Percentiles rank a stretch among this genome's conserved stretches.
These are phyloP conservation scores for Lasiodiplodia theobromae DNA, from an alignment of 2,329 filamentous ascomycete species.

Conservation along the genomic window DNA sequence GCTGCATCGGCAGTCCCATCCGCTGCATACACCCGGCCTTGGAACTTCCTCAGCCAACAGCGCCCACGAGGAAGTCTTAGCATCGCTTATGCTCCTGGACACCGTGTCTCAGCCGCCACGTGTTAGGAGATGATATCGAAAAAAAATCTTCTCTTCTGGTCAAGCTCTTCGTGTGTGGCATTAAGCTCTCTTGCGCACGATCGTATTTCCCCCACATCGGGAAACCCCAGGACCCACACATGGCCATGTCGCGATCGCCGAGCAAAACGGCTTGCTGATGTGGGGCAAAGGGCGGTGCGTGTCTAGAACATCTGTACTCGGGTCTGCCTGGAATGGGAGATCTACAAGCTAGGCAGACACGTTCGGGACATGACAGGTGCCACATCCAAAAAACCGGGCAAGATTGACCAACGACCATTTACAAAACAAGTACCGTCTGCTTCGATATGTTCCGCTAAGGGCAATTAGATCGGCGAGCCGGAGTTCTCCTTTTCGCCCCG, in stretches of 20 bases:
- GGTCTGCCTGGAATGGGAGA: background rate
- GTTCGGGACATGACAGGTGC: background rate
- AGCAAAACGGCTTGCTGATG: background rate
- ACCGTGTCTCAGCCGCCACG: constrained; percentile 16
- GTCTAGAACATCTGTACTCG: background rate
- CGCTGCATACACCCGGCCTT: background rate
- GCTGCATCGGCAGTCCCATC: background rate
- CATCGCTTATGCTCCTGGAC: constrained; percentile 11
- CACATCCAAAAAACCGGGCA: background rate
- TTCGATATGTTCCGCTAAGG: background rate
- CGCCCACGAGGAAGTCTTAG: background rate
- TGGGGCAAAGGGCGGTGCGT: background rate
- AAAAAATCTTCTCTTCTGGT: background rate
- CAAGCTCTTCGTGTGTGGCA: background rate
- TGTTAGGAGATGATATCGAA: background rate
- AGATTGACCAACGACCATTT: background rate
- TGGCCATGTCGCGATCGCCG: background rate
- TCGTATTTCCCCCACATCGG: background rate
- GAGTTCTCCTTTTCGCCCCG: background rate
- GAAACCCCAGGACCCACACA: background rate
- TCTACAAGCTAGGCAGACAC: background rate
- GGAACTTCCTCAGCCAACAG: background rate
- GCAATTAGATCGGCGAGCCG: background rate
- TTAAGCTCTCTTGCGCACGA: background rate
- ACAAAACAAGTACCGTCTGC: background rate